A percentile compares a stretch with the other conserved stretches of the same genome.
Conservation (phyloP, 2,329 filamentous ascomycete species). For the Aspergillus tamarii region DNA sequence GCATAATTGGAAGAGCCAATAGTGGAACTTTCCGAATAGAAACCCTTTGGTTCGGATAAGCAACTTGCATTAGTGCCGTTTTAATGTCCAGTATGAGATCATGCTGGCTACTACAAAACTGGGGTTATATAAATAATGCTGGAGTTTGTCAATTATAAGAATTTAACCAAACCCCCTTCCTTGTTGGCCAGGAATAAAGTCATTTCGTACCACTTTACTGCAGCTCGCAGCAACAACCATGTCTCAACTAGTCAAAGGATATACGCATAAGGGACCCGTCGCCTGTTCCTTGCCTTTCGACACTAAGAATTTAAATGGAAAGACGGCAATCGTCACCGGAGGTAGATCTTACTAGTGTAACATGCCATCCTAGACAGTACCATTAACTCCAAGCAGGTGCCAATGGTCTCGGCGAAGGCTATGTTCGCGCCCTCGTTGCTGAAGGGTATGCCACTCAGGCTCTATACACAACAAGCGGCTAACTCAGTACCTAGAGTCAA, state of each 20-base stretch:
- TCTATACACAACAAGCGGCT: background rate
- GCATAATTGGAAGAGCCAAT: too few species aligned
- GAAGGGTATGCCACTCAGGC: background rate
- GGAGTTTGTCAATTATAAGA: background rate
- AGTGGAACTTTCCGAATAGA: too few species aligned
- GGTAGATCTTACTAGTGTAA: background rate
- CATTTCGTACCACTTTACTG: background rate
- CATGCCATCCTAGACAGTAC: too few species aligned
- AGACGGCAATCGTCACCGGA: conserved; percentile 36
- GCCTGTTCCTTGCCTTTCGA: background rate
- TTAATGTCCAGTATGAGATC: background rate
- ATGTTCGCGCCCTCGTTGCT: conserved; percentile 8
- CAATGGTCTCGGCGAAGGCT: conserved; percentile 11
- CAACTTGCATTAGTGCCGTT: background rate
- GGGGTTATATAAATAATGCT: background rate
- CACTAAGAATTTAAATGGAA: conserved; percentile 26
- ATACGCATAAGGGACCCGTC: conserved; percentile 5
- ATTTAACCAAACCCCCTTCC: too few species aligned
- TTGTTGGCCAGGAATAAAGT: background rate
- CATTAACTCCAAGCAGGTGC: background rate
- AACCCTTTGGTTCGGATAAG: background rate
- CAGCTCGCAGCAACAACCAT: background rate
- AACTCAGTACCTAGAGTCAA: background rate
- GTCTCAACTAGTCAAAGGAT: background rate
- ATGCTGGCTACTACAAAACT: background rate